Conservation (phyloP, 2,329 filamentous ascomycete genomes). For the Passalora sequoiae region DNA sequence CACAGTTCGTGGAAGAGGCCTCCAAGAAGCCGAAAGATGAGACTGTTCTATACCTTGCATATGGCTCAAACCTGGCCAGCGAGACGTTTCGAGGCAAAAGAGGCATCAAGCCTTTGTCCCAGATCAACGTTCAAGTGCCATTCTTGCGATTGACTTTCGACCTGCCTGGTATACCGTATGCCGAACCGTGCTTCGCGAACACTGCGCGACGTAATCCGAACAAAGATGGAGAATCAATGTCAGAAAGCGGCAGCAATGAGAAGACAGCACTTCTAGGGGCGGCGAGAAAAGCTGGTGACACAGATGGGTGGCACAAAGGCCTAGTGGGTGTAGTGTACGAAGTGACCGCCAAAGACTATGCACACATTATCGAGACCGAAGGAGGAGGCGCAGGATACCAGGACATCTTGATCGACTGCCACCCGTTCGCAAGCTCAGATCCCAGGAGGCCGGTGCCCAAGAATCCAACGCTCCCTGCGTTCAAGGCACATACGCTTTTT, state of each 20-base stretch:
- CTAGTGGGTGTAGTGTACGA: conserved; percentile 94
- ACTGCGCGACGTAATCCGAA: conserved; percentile 55
- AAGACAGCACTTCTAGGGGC: conserved; percentile 31
- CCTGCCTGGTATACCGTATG: conserved; percentile 77
- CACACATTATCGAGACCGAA: conserved; percentile 82
- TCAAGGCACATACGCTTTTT: conserved; percentile 81
- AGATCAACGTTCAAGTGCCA: conserved; percentile 77
- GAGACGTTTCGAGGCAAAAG: conserved; percentile 74
- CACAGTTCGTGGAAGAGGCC: conserved; percentile 18
- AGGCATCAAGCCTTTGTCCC: conserved; percentile 74
- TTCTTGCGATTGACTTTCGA: conserved; percentile 75
- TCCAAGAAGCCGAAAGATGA: conserved; percentile 9
- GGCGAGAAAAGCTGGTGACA: conserved; percentile 43
- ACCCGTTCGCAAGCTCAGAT: conserved; percentile 56
- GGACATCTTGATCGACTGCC: conserved; percentile 75
- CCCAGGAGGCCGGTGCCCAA: conserved; percentile 57
- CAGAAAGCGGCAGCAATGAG: conserved; percentile 26
- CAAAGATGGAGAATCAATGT: conserved; percentile 19
- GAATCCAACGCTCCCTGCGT: conserved; percentile 57
- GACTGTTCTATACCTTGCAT: conserved; percentile 53
- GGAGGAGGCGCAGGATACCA: conserved; percentile 80
- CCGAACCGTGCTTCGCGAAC: conserved; percentile 89
- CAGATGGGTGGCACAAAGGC: conserved; percentile 72
- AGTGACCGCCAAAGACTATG: conserved; percentile 76
- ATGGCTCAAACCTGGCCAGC: conserved; percentile 81